Base-by-base conservation (phyloP, 225 moss, liverwort and hornwort genomes). In the Physcomitrellopsis africana region DNA sequence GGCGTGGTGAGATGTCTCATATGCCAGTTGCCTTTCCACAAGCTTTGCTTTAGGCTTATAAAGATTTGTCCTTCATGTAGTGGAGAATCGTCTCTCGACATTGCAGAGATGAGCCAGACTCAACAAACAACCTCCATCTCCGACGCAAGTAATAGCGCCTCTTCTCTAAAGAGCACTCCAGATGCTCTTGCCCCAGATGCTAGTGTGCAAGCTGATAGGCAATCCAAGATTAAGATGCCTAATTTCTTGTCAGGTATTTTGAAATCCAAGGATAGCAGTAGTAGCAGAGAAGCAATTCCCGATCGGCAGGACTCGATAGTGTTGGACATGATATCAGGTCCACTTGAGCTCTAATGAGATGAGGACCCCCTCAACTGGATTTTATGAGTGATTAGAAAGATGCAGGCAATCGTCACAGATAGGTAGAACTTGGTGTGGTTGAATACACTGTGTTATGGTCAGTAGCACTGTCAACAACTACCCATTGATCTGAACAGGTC, bases 1-100 rank as follows among this genome's bases (percentile, higher is more conserved):
- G 86, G 81, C n/a, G 85, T 94, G 53, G 71, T 87, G 53, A 85
- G 94, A 66, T 97, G 97, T 79, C 79, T 85, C 13, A 86, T 79
- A 60, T 97, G 97, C 80, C 92, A 85, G 74, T 32, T 82, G 72
- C 86, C 94, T 61, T 94, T 89, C 79, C 97, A 97, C 77, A 87
- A 78, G 78, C 61, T 69, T 57, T 97, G 97, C 79, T 94, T 90
- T 63, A 49, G 73, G 58, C 72, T 85, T 72, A 78, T 87, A 61
- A 90, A 86, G 41, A 82, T 80, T 37, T 84, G 90, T 56, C 90
- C 87, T 49, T 81, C 86, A 43, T 91, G 94, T 78, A 82, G 75
- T 57, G 83, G 77, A 79, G 79, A 80, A 67, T 67, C 84, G 41
- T 54, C 83, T 55, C 75, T 80, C 52, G 76, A 81, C 74, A 76